Conservation (phyloP, 805 yeast genomes). For the Kregervanrija pseudodelftensis region DNA sequence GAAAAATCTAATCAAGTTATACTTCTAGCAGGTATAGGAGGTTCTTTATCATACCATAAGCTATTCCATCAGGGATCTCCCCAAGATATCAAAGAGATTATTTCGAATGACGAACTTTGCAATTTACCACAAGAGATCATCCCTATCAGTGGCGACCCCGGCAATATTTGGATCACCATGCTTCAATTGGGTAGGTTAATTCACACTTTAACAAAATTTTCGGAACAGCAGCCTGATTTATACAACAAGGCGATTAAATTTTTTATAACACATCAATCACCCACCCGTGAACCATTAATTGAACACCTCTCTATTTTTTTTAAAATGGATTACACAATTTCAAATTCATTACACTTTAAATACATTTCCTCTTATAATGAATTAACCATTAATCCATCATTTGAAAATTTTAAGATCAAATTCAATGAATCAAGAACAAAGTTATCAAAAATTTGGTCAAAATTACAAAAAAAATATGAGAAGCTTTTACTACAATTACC, state of each 20-base stretch:
- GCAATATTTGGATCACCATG: conserved; percentile 69
- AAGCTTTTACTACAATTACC: conserved; percentile 31
- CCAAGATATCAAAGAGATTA: conserved; percentile 25
- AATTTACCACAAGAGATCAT: conserved; percentile 17
- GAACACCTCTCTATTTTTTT: conserved; percentile 61
- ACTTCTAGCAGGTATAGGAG: conserved; percentile 65
- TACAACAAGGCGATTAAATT: conserved; percentile 43
- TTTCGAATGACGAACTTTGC: conserved; percentile 16
- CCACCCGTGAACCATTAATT: conserved; percentile 60
- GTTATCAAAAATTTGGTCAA: conserved; percentile 56
- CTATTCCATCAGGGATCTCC: conserved; percentile 61
- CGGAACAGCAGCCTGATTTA: conserved; percentile 24
- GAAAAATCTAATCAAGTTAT: conserved; percentile 34
- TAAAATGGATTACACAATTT: conserved; percentile 64
- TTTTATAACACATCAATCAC: conserved; percentile 63
- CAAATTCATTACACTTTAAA: conserved; percentile 66
- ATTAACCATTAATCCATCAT: conserved; percentile 52
- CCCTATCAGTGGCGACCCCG: conserved; percentile 55
- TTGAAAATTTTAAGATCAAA: conserved; percentile 57
- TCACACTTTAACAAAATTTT: conserved; percentile 35
- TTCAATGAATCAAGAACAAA: conserved; percentile 55
- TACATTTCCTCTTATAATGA: conserved; percentile 68
- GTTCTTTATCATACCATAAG: conserved; percentile 57
- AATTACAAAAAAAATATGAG: conserved; percentile 47
- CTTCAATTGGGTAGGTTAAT: conserved; percentile 64